Conservation (phyloP, 129 eudicot genomes). For the Flaveria ramosissima region DNA sequence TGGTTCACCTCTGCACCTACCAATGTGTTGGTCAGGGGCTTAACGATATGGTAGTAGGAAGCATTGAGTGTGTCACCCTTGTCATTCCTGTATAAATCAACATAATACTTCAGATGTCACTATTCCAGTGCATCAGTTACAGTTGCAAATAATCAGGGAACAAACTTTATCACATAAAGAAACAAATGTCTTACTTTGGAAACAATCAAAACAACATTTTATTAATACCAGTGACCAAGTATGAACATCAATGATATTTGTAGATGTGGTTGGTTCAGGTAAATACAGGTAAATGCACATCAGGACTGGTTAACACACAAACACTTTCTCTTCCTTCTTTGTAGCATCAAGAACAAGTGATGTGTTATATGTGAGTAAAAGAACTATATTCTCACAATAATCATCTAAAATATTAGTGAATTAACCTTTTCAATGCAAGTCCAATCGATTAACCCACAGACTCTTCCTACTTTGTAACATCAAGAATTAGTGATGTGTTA, state of each 20-base stretch:
- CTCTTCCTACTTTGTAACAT: not conserved
- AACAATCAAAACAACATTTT: not conserved
- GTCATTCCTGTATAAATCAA: slow-evolving; percentile 57
- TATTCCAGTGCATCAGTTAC: not conserved
- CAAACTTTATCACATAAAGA: not conserved
- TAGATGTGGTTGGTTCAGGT: not conserved
- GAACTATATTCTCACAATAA: not conserved
- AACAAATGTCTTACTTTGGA: not conserved
- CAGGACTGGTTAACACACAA: not conserved
- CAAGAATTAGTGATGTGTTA: not conserved
- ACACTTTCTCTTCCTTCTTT: not conserved
- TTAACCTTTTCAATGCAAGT: not conserved
- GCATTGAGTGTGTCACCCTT: slow-evolving; percentile 77
- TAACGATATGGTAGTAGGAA: slow-evolving; percentile 76
- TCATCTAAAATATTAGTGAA: not conserved
- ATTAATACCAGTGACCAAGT: not conserved
- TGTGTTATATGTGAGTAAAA: not conserved
- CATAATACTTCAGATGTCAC: not conserved
- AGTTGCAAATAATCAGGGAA: not conserved
- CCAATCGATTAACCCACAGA: not conserved
- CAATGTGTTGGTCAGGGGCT: slow-evolving; percentile 71
- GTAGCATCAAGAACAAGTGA: not conserved
- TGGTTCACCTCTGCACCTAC: slow-evolving; percentile 91
- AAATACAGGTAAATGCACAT: too few relatives aligned
- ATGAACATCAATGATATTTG: not conserved